phyloP scores from a whole-genome alignment of 345 rosid genomes.

The Brassica incana region DNA sequence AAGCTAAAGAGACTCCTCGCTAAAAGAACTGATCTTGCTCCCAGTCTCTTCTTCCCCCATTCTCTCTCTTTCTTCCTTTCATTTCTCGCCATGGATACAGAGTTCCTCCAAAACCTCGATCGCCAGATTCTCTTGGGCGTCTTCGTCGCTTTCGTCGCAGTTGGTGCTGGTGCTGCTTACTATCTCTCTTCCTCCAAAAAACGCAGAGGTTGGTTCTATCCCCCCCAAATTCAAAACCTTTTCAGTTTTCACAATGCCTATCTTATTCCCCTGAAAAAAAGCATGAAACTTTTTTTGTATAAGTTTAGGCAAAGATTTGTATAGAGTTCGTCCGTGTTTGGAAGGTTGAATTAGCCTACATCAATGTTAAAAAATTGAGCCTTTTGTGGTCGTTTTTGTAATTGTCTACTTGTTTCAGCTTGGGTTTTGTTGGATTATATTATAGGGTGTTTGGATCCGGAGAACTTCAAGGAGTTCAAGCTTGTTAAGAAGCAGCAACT shows the following conservation, averaged over 20 bases:
- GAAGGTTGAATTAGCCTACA: not conserved
- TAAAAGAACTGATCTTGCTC: not conserved
- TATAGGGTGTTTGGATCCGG: slow-evolving; percentile 81
- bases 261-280: not conserved
- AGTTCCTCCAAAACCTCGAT: slow-evolving; percentile 59
- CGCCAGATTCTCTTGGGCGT: slow-evolving; percentile 69
- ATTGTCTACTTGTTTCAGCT: not conserved
- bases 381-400: not conserved
- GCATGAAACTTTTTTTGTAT: not conserved
- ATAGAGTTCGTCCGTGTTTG: not conserved
- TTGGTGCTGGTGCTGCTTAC: slow-evolving; percentile 57
- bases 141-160: slow-evolving; percentile 72
- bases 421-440: slow-evolving; percentile 3
- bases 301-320: not conserved
- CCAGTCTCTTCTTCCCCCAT: not conserved
- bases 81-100: slow-evolving; percentile 54
- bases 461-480: slow-evolving; percentile 85
- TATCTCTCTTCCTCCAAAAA: slow-evolving; percentile 63
- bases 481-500: slow-evolving; percentile 77
- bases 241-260: slow-evolving; percentile 3
- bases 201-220: slow-evolving; percentile 54
- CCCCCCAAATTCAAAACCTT: slow-evolving; percentile 3
- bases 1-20: not conserved
- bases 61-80: not conserved
- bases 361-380: not conserved